Evolutionary conservation across 2,329 filamentous ascomycete genomes (phyloP).

Genomic region (Colletotrichum incanum): DNA sequence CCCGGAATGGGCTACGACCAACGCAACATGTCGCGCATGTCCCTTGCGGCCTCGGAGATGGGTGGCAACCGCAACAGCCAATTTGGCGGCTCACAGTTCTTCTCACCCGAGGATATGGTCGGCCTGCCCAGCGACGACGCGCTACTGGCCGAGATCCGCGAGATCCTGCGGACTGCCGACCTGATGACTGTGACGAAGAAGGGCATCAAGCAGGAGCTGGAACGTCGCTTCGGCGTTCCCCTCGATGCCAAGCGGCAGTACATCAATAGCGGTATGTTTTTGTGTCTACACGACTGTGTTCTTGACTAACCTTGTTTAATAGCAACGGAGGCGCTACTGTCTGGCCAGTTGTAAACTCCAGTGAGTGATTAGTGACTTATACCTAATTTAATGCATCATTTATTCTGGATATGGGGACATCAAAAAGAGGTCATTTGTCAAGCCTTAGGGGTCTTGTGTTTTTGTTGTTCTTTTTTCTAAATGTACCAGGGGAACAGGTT

Average conservation of each 20-base stretch:
- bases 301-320: slow-evolving; percentile 43
- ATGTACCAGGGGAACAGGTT: slow-evolving; percentile 2
- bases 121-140: slow-evolving; percentile 91
- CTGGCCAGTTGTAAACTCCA: slow-evolving; percentile 76
- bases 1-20: slow-evolving; percentile 64
- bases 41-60: slow-evolving; percentile 83
- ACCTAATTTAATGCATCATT: slow-evolving; percentile 37
- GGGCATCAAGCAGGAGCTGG: slow-evolving; percentile 93
- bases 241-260: slow-evolving; percentile 92
- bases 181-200: slow-evolving; percentile 99
- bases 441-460: neutral
- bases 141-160: slow-evolving; percentile 91
- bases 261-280: slow-evolving; percentile 87
- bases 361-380: slow-evolving; percentile 15
- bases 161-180: slow-evolving; percentile 92
- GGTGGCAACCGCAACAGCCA: slow-evolving; percentile 72
- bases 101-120: slow-evolving; percentile 77
- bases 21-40: slow-evolving; percentile 77
- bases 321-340: slow-evolving; percentile 86
- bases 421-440: slow-evolving; percentile 24
- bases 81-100: slow-evolving; percentile 72
- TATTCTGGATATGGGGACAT: slow-evolving; percentile 18
- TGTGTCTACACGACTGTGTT: slow-evolving; percentile 14
- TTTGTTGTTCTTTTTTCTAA: too few species aligned
- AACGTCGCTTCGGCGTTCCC: slow-evolving; percentile 88